A percentile compares a stretch with the other conserved stretches of the same genome.
phyloP scores from a whole-genome alignment of 2,329 filamentous ascomycete species.

The Apiospora pterosperma region DNA sequence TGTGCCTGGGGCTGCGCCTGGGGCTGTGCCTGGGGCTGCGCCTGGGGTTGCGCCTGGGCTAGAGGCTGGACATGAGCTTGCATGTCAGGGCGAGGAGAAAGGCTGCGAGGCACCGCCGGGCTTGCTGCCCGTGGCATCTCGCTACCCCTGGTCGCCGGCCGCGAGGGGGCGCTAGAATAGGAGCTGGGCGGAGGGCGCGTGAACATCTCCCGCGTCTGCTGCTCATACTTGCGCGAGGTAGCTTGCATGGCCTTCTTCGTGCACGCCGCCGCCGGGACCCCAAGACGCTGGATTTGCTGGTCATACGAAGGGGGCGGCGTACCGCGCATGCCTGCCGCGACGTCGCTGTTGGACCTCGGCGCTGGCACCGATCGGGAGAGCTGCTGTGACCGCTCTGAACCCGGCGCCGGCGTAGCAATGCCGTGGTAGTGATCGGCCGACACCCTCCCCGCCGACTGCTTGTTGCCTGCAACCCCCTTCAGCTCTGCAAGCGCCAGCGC shows the following conservation, averaged over 20 bases:
- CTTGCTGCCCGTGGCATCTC: conserved; percentile 41
- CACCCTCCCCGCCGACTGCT: conserved; percentile 77
- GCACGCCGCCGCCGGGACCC: conserved; percentile 85
- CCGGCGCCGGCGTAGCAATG: conserved; percentile 76
- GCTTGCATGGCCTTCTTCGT: conserved; percentile 96
- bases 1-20: conserved; percentile 62
- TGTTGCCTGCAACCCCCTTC: conserved; percentile 73
- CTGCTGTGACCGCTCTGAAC: conserved; percentile 32
- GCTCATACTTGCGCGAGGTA: conserved; percentile 82
- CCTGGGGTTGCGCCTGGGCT: neutral
- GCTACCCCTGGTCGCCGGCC: conserved; percentile 59
- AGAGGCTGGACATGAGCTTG: neutral
- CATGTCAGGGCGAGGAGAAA: conserved; percentile 43
- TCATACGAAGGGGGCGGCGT: conserved; percentile 89
- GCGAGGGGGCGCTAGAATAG: conserved; percentile 38
- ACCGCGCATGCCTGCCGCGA: conserved; percentile 59
- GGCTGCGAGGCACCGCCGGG: conserved; percentile 59
- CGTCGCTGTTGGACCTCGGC: conserved; percentile 34
- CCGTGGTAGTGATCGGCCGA: conserved; percentile 96
- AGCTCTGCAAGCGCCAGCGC: conserved; percentile 89
- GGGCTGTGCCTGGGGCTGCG: conserved; percentile 52
- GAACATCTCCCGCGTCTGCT: conserved; percentile 81
- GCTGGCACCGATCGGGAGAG: conserved; percentile 40
- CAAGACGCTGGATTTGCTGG: conserved; percentile 71
- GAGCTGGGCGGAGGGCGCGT: conserved; percentile 34